Conservation (phyloP, 805 yeast species). For the Lachancea lanzarotensis region DNA sequence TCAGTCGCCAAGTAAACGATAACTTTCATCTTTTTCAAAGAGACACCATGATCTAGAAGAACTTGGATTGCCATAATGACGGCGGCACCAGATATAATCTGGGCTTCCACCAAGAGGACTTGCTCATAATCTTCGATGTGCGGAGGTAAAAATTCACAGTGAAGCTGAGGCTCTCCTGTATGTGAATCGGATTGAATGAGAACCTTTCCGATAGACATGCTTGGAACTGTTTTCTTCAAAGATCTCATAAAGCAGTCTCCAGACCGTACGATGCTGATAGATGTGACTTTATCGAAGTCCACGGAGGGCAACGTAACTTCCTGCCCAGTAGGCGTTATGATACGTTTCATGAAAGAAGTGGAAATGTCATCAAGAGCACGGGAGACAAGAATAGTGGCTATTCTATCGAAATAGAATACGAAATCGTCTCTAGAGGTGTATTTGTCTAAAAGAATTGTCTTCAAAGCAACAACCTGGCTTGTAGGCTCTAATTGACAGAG, state of each 20-base stretch:
- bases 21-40: constrained; percentile 54
- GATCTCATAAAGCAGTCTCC: constrained; percentile 90
- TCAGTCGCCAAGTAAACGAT: constrained; percentile 73
- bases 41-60: constrained; percentile 70
- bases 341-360: constrained; percentile 30
- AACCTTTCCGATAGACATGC: constrained; percentile 71
- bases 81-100: constrained; percentile 87
- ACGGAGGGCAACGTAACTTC: constrained; percentile 26
- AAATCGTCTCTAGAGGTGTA: constrained; percentile 64
- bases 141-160: constrained; percentile 66
- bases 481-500: constrained; percentile 35
- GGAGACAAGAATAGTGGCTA: constrained; percentile 66
- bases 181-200: constrained; percentile 79
- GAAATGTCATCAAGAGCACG: constrained; percentile 53
- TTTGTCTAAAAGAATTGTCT: constrained; percentile 58
- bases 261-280: constrained; percentile 76
- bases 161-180: constrained; percentile 93
- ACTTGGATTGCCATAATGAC: constrained; percentile 92
- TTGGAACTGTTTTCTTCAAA: constrained; percentile 68
- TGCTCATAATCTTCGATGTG: constrained; percentile 30
- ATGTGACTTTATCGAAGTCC: constrained; percentile 46
- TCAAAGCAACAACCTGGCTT: constrained; percentile 66
- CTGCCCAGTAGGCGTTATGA: constrained; percentile 40
- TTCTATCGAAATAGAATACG: constrained; percentile 76
- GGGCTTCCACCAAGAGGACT: constrained; percentile 76